Conservation (phyloP, 768 basidiomycete species). For the Phylloporus sp. region DNA sequence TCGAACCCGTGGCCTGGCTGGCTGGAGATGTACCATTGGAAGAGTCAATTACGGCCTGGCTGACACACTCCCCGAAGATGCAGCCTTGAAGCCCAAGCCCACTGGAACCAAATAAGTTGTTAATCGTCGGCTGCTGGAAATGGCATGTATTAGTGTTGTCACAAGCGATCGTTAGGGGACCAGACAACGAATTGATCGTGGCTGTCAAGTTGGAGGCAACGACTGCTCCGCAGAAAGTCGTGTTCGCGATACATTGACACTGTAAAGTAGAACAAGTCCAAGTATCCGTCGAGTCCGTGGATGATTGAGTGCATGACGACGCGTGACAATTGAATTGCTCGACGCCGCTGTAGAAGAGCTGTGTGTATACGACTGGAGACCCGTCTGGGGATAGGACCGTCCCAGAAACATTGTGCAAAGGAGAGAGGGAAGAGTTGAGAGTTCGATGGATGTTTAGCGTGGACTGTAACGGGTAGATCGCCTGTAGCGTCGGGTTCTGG, state of each 20-base stretch:
- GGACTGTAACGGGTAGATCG: conserved; percentile 63
- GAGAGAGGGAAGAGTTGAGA: conserved; percentile 63
- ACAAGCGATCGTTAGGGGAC: conserved; percentile 67
- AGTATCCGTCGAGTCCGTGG: conserved; percentile 36
- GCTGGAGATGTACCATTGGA: conserved; percentile 34
- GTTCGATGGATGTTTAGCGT: conserved; percentile 78
- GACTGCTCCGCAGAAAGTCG: conserved; percentile 70
- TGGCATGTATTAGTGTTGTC: conserved; percentile 56
- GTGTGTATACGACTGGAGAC: conserved; percentile 57
- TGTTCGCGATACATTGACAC: conserved; percentile 66
- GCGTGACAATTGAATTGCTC: conserved; percentile 89
- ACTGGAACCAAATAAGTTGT: conserved; percentile 60
- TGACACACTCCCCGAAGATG: conserved; percentile 84
- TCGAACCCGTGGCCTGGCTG: conserved; percentile 28
- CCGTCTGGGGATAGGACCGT: conserved; percentile 39
- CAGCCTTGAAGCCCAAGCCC: conserved; percentile 76
- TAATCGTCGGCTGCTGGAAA: conserved; percentile 71
- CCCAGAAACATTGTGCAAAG: conserved; percentile 36
- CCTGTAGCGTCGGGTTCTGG: conserved; percentile 82
- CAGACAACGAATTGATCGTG: conserved; percentile 61
- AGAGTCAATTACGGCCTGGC: conserved; percentile 71
- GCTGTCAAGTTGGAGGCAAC: conserved; percentile 44
- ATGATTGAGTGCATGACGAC: conserved; percentile 60
- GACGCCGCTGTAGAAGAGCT: conserved; percentile 72
- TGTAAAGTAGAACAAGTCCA: conserved; percentile 72